A percentile compares a stretch with the other conserved stretches of the same genome.
These are phyloP conservation scores for Phytophthora meadii DNA, from an alignment of 352 stramenopile species.

Conservation along the genomic window DNA sequence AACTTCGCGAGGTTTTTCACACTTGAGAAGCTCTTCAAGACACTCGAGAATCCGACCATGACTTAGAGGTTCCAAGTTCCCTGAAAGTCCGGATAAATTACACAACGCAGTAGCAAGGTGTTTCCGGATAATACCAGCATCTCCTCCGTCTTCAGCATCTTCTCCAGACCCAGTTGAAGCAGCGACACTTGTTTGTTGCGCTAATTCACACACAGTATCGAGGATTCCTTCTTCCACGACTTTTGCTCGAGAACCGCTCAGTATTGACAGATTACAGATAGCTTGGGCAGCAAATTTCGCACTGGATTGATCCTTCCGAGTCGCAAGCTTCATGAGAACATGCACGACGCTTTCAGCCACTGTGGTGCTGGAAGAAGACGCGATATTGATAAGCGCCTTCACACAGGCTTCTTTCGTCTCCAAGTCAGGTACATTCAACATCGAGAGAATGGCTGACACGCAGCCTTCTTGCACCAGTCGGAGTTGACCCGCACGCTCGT, in stretches of 20 bases:
- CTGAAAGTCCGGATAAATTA: slow-evolving; percentile 78
- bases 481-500: slow-evolving; percentile 71
- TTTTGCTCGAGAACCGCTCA: slow-evolving; percentile 72
- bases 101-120: slow-evolving; percentile 77
- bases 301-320: slow-evolving; percentile 64
- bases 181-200: slow-evolving; percentile 36
- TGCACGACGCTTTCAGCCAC: slow-evolving; percentile 83
- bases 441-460: slow-evolving; percentile 83
- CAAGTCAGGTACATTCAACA: slow-evolving; percentile 83
- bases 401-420: slow-evolving; percentile 86
- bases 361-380: slow-evolving; percentile 60
- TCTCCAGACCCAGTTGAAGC: slow-evolving; percentile 10
- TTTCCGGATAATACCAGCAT: slow-evolving; percentile 47
- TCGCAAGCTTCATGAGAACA: slow-evolving; percentile 78
- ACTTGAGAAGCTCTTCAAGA: slow-evolving; percentile 78
- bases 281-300: slow-evolving; percentile 70
- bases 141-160: slow-evolving; percentile 28
- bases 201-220: slow-evolving; percentile 75
- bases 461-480: slow-evolving; percentile 84
- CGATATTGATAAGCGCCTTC: slow-evolving; percentile 89
- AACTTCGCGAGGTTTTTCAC: slow-evolving; percentile 65
- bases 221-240: slow-evolving; percentile 84
- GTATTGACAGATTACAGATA: slow-evolving; percentile 82
- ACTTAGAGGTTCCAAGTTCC: slow-evolving; percentile 74
- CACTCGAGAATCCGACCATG: slow-evolving; percentile 76